Evolutionary conservation across 495 filamentous ascomycete genomes (phyloP).

Genomic region (Darksidea phi): DNA sequence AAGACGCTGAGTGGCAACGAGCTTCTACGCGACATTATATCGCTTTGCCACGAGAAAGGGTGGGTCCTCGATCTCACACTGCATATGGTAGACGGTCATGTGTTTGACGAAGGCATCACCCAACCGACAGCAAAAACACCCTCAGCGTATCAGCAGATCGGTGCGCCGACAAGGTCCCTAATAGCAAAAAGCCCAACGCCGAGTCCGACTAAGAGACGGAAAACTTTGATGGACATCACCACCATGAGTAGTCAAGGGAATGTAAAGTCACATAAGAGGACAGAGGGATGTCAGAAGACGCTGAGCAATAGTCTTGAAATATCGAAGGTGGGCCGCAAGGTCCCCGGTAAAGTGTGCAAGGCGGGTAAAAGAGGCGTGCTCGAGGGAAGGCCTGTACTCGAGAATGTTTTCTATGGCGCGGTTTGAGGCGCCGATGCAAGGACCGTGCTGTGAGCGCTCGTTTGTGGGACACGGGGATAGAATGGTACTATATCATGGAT

Average conservation of each 20-base stretch:
- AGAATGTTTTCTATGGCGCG: constrained; percentile 55
- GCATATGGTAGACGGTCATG: constrained; percentile 64
- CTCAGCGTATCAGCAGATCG: constrained; percentile 6
- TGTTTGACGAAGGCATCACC: constrained; percentile 55
- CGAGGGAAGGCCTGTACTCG: constrained; percentile 51
- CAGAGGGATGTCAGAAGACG: neutral
- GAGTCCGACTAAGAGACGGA: constrained; percentile 27
- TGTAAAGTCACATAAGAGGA: constrained; percentile 3
- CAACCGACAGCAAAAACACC: constrained; percentile 35
- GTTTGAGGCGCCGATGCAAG: constrained; percentile 9
- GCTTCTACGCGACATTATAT: constrained; percentile 71
- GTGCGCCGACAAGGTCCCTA: neutral
- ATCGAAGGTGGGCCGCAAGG: constrained; percentile 6
- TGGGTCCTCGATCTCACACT: constrained; percentile 74
- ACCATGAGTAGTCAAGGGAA: constrained; percentile 1
- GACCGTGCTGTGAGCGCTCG: no score
- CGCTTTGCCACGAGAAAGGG: constrained; percentile 65
- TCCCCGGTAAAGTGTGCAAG: constrained; percentile 27
- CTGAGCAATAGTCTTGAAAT: constrained; percentile 4
- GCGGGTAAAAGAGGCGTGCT: constrained; percentile 37
- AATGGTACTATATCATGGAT: no score
- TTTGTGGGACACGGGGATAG: no score
- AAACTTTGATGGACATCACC: constrained; percentile 19
- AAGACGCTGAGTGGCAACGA: constrained; percentile 72
- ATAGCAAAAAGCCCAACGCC: constrained; percentile 5